Percentiles rank a stretch among this genome's conserved stretches.
Evolutionary conservation across 768 basidiomycete genomes (phyloP).

Genomic region (Tephrocybe sp.): DNA sequence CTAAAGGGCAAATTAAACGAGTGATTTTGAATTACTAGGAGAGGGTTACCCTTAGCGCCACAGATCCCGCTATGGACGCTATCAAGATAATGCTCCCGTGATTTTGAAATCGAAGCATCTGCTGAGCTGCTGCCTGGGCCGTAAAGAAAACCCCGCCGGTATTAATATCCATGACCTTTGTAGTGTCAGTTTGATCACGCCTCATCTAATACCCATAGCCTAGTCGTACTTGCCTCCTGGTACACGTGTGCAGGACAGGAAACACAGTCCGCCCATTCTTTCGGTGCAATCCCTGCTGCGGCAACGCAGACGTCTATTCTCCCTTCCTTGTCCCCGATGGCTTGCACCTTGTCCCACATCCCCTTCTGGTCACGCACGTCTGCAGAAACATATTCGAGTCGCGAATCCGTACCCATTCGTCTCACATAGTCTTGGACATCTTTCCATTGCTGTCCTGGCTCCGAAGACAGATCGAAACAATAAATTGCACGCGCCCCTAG

Average conservation of each 20-base stretch:
- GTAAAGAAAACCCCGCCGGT: slow-evolving; percentile 59
- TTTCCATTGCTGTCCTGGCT: slow-evolving; percentile 54
- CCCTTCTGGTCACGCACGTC: slow-evolving; percentile 63
- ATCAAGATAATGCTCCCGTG: slow-evolving; percentile 62
- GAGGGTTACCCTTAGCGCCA: slow-evolving; percentile 20
- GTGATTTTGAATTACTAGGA: not conserved
- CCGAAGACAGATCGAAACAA: slow-evolving; percentile 56
- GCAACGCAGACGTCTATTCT: slow-evolving; percentile 74
- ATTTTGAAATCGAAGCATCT: slow-evolving; percentile 51
- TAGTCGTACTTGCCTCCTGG: slow-evolving; percentile 35
- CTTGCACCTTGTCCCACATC: slow-evolving; percentile 53
- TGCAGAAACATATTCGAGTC: slow-evolving; percentile 57
- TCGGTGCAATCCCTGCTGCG: slow-evolving; percentile 65
- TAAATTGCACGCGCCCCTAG: slow-evolving; percentile 69
- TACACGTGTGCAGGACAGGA: slow-evolving; percentile 62
- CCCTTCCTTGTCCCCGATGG: slow-evolving; percentile 62
- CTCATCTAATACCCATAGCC: not conserved
- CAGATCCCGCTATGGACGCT: slow-evolving; percentile 58
- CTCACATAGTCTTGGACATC: slow-evolving; percentile 48
- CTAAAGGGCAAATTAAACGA: not conserved
- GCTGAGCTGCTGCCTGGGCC: slow-evolving; percentile 60
- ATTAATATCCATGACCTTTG: slow-evolving; percentile 66
- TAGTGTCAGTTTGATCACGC: not conserved
- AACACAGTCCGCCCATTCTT: slow-evolving; percentile 49
- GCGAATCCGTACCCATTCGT: slow-evolving; percentile 36